Percentiles rank a stretch among this genome's conserved stretches.
Conservation (phyloP, 768 basidiomycete genomes). For the Pleurotus salmoneostramineus region DNA sequence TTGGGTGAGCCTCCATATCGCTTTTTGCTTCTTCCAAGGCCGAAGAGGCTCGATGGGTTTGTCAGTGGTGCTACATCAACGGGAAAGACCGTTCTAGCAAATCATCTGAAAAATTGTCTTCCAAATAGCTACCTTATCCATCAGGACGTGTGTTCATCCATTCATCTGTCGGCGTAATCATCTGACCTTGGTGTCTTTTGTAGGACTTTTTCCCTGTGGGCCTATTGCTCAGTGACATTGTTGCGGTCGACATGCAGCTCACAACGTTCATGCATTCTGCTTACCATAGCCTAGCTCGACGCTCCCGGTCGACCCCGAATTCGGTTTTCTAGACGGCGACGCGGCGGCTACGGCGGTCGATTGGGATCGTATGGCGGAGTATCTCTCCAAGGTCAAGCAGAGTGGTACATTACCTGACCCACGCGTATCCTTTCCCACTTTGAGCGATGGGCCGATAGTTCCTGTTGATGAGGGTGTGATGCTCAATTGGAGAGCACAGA, state of each 20-base stretch:
- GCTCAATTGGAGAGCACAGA: not conserved
- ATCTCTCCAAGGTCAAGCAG: not conserved
- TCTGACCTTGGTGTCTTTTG: not conserved
- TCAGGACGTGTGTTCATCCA: not conserved
- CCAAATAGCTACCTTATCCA: not conserved
- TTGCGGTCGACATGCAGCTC: no score
- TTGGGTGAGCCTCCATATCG: not conserved
- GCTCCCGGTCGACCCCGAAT: not conserved
- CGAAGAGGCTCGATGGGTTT: no score
- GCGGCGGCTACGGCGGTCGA: not conserved
- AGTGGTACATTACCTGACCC: not conserved
- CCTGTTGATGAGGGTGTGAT: not conserved
- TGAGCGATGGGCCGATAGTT: not conserved
- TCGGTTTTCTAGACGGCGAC: not conserved
- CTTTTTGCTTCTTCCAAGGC: not conserved
- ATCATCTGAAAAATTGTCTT: slow-evolving; percentile 1
- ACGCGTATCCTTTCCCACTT: not conserved
- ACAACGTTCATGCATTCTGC: not conserved
- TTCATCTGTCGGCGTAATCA: not conserved
- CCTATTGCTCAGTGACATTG: no score
- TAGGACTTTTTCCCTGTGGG: not conserved
- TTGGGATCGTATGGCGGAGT: not conserved
- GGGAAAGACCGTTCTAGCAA: not conserved
- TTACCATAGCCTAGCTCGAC: not conserved
- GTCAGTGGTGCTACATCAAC: not conserved